These are phyloP conservation scores for Hypoxylon fragiforme DNA, from an alignment of 495 filamentous ascomycete species.

Conservation along the genomic window DNA sequence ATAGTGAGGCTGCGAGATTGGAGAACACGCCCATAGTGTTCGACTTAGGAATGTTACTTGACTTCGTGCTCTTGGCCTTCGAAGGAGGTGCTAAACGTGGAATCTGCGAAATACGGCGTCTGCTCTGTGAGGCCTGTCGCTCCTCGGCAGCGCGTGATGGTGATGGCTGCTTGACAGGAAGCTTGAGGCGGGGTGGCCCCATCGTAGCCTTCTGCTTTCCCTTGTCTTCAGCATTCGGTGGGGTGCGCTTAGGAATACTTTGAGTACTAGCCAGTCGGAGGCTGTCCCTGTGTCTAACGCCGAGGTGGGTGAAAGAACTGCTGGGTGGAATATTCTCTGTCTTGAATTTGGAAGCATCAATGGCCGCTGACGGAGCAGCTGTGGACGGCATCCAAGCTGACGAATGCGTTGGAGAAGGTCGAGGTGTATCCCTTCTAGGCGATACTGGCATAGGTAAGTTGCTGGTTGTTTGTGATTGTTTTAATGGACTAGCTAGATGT, in stretches of 20 bases:
- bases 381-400: conserved; percentile 2
- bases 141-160: too few relatives aligned
- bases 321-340: conserved; percentile 29
- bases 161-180: too few relatives aligned
- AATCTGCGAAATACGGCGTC: not conserved
- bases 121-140: not conserved
- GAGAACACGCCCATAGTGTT: conserved; percentile 46
- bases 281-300: conserved; percentile 13
- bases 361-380: not conserved
- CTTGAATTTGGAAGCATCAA: conserved; percentile 1
- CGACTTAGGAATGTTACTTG: conserved; percentile 37
- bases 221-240: not conserved
- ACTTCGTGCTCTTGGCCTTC: conserved; percentile 15
- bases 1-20: conserved; percentile 41
- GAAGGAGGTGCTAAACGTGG: not conserved
- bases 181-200: too few relatives aligned
- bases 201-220: not conserved
- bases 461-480: conserved; percentile 11
- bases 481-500: not conserved
- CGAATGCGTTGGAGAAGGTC: not conserved
- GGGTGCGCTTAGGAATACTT: conserved; percentile 1
- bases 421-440: not conserved
- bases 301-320: not conserved
- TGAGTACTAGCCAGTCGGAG: not conserved
- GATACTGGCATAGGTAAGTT: conserved; percentile 13